Percentiles rank a stretch among this genome's conserved stretches.
Conservation (phyloP, 176 grass and related monocot genomes). For the Miscanthus lutarioriparius region DNA sequence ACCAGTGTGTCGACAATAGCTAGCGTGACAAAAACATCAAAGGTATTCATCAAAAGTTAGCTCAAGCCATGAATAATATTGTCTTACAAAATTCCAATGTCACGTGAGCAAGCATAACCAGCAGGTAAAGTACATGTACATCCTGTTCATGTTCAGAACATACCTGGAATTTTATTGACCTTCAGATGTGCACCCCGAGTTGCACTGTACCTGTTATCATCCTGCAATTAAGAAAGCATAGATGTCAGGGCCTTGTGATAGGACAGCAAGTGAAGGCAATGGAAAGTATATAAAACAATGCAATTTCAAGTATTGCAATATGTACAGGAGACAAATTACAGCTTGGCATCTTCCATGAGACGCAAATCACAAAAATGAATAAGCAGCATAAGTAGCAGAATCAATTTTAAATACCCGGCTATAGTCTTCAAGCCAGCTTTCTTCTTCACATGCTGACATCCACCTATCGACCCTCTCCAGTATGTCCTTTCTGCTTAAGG, state of each 20-base stretch:
- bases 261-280: neutral
- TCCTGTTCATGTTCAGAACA: conserved; percentile 1
- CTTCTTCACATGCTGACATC: conserved; percentile 94
- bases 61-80: neutral
- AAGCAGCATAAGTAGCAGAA: neutral
- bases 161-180: conserved; percentile 96
- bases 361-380: conserved; percentile 22
- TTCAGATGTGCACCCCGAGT: conserved; percentile 95
- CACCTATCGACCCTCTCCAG: conserved; percentile 88
- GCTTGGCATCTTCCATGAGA: conserved; percentile 3
- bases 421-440: conserved; percentile 98
- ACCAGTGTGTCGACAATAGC: conserved; percentile 76
- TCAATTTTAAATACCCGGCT: conserved; percentile 58
- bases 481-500: conserved; percentile 86
- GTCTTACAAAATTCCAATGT: neutral
- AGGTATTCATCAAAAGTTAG: conserved; percentile 2
- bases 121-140: neutral
- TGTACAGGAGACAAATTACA: neutral
- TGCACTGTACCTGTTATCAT: conserved; percentile 94
- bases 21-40: conserved; percentile 21
- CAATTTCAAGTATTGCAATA: conserved; percentile 7
- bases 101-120: conserved; percentile 5
- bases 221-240: conserved; percentile 44
- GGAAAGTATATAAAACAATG: neutral
- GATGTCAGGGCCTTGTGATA: conserved; percentile 1